Percentiles rank a stretch among this genome's conserved stretches.
phyloP scores from a whole-genome alignment of 2,329 filamentous ascomycete species.

The Cladosporium cucumerinum region DNA sequence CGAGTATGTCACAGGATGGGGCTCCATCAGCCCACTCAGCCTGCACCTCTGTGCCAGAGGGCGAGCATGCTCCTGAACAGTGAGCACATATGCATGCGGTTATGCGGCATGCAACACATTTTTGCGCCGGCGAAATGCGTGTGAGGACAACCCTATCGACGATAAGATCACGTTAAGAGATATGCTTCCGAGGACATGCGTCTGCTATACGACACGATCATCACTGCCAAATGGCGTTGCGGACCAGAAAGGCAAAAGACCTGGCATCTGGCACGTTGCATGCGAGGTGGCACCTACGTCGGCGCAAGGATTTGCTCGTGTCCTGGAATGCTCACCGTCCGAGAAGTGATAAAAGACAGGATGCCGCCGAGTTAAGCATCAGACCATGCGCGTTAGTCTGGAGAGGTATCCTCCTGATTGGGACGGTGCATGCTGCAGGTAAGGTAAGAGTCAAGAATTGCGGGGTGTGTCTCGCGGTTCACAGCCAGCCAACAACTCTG shows the following conservation, averaged over 20 bases:
- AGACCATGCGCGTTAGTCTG: not conserved
- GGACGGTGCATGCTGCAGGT: not conserved
- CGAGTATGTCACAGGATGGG: not conserved
- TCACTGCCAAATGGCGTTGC: not conserved
- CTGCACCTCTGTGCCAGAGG: constrained; percentile 14
- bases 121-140: constrained; percentile 1
- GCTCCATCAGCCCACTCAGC: constrained; percentile 15
- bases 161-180: constrained; percentile 1
- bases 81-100: constrained; percentile 4
- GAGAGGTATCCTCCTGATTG: not conserved
- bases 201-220: not conserved
- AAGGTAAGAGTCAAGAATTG: not conserved
- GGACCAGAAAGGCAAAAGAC: not conserved
- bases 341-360: not conserved
- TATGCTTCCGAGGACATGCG: not conserved
- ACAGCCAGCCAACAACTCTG: not conserved
- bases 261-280: not conserved
- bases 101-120: constrained; percentile 1
- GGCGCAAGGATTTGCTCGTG: not conserved
- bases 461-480: constrained; percentile 2
- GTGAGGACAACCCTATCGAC: constrained; percentile 8
- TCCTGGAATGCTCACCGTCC: not conserved
- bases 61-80: constrained; percentile 1
- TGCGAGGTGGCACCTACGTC: not conserved
- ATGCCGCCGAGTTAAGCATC: constrained; percentile 11